Evolutionary conservation across 2,329 filamentous ascomycete species (phyloP), one percentile per base, ranked within the genome.

Genomic region (Talaromyces sp.): DNA sequence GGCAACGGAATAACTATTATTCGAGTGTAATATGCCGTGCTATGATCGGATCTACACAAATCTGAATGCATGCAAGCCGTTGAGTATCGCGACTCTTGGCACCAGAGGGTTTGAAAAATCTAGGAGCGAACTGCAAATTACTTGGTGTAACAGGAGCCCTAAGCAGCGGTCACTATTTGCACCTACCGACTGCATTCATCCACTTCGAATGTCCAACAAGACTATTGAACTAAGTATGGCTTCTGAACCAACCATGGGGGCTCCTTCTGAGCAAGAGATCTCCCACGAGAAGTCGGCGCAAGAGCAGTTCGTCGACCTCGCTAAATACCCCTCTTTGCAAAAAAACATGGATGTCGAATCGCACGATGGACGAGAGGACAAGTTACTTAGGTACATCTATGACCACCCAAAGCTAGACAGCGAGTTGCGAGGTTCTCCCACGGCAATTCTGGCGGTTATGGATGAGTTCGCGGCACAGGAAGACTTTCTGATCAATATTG

Each of bases 401-500:
- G 77, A 76, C 62, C 84, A 85, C 50, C 80, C 85, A 1, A 79
- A 87, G 61, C 75, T 90, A 47, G 82, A 86, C 3, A 59, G 54
- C 33, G 77, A 85, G 65, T 82, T 92, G 59, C 82, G 86, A 60
- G 85, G 84, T 22, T 87, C 84, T 7, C 89, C 89, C 0, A 72
- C 81, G 13, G 81, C 81, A 62, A 84, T 93, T 1, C 80, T 91
- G 0, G 78, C 81, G 35, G 86, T 84, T 48, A 90, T 92, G 73
- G 90, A 92, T 72, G 85, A 89, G 62, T 92, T 82, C 74, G 86
- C 79, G 16, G 77, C 84, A 35, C 87, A 84, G 2, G 82, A 85
- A 69, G 90, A 88, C 89, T 68, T 82, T 68, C 82, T 93, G 45
- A 92, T 92, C 88, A 93, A 92, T 68, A 85, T 93, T 1, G 90